Evolutionary conservation across 352 stramenopile genomes (phyloP), one percentile per base, ranked within the genome.

Genomic region (Phytophthora pistaciae): DNA sequence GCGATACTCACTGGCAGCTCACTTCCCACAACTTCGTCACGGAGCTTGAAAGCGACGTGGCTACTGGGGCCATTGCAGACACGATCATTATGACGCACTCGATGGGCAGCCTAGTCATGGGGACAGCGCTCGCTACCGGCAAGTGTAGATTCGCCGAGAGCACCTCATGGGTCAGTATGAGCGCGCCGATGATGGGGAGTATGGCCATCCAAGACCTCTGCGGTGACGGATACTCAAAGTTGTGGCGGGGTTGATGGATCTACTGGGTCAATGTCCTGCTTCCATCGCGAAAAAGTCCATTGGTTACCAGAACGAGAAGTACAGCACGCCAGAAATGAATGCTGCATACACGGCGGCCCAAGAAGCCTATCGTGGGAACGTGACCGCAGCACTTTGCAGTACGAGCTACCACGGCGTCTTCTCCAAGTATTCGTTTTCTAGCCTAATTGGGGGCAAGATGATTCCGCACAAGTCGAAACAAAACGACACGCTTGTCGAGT

Each of bases 331-430:
- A 1, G 16, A 48, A 21, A 21, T 48, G 16, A 48, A 9, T 8
- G 40, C 40, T 1, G 40, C 40, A 7, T 16, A 42, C 36, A 42
- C 36, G 3, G 36, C 36, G 36, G 66, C 55, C 3, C 78, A 73
- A 23, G 59, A 55, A 27, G 75, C 64, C 0, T 79, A 82, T 50
- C 42, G 33, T 13, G 42, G 52, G 23, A 66, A 85, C 36, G 68
- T 79, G n/a, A 73, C 54, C 2, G 66, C 73, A 14, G 72, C 68
- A 0, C 67, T 86, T 5, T 87, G 77, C 29, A 78, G 70, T 27
- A 66, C 62, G 29, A 60, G 20, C 16, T 80, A 78, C 49, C 36
- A 57, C 20, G 79, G 79, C 3, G 56, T 86, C 11, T 36, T 79
- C 1, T 80, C 78, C 1, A 61, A 63, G 10, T 75, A 74, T 27